Base-by-base conservation (phyloP, 176 grass and related monocot species). In the Eleusine indica region DNA sequence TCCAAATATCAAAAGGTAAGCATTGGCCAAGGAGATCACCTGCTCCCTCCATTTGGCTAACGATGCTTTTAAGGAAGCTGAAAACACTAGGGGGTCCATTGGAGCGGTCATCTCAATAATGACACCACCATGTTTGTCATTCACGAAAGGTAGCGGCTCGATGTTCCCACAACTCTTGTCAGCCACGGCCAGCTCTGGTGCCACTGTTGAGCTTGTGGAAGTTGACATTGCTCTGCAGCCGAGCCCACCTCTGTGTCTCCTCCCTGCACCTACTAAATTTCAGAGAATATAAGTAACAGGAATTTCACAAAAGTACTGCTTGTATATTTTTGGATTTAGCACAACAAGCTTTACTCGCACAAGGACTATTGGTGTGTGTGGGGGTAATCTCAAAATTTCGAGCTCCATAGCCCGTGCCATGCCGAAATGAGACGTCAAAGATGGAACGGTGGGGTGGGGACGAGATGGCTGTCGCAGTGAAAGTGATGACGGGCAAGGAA, bases 61-160 rank as follows among this genome's bases (percentile, higher is more conserved):
- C 6, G 87, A 89, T 32, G 82, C 89, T 91, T 90, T 86, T 60
- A 98, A 85, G 18, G 89, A 94, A 82, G 85, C 84, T 47, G 84
- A 84, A 73, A 93, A 98, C 30, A 48, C 57, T 76, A 54, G 35
- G 6, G 95, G 85, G 68, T 97, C 92, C 90, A 98, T 95, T 0
- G 84, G 87, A 13, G 8, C 1, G 25, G 70, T 80, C 87, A 98
- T 88, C 80, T 98, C 88, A 79, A 98, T 62, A 57, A 98, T 94
- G 42, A 98, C 64, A 12, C 95, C 95, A 66, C 87, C 90, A 84
- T 94, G 88, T 29, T 86, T 72, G 70, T 98, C 95, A 80, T 95
- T 70, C 64, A 93, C 84, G 18, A 92, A 86, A 4, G 85, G 79
- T 47, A 98, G 82, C 14, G 76, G 25, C n/a, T 89, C 82, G 19